Conservation (phyloP, 106 monocot genomes). For the Allium sativum region DNA sequence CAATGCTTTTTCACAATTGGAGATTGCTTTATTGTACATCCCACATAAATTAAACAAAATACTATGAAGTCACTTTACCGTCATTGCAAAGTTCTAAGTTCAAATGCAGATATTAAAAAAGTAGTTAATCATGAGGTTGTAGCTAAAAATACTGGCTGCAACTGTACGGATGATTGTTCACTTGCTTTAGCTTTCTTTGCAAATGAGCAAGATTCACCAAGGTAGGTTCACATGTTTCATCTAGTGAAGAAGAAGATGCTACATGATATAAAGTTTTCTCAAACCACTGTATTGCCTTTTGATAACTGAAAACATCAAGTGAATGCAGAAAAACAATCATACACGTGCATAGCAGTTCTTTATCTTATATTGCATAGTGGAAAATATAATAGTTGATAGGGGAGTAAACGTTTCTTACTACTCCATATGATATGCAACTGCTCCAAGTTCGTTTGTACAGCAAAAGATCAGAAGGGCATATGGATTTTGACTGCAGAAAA, state of each 20-base stretch:
- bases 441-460: slow-evolving; percentile 98
- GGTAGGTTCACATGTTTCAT: slow-evolving; percentile 93
- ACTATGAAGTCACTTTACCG: too few species aligned
- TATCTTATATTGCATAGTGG: neutral
- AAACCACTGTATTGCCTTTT: too few species aligned
- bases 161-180: neutral
- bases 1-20: slow-evolving; percentile 86
- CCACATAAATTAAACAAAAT: slow-evolving; percentile 21
- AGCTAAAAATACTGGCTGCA: neutral
- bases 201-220: slow-evolving; percentile 89
- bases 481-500: slow-evolving; percentile 71
- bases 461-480: slow-evolving; percentile 88
- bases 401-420: slow-evolving; percentile 50
- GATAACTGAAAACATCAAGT: too few species aligned
- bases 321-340: neutral
- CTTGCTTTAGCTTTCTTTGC: slow-evolving; percentile 83
- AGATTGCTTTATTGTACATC: slow-evolving; percentile 74
- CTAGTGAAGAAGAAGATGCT: slow-evolving; percentile 34
- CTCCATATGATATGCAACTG: slow-evolving; percentile 92
- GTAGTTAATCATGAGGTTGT: neutral
- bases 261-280: too few species aligned
- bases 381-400: neutral
- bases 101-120: neutral
- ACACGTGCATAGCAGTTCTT: too few species aligned
- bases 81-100: too few species aligned